Evolutionary conservation across 2,329 filamentous ascomycete genomes (phyloP), one percentile per base, ranked within the genome.

Genomic region (Colletotrichum truncatum): DNA sequence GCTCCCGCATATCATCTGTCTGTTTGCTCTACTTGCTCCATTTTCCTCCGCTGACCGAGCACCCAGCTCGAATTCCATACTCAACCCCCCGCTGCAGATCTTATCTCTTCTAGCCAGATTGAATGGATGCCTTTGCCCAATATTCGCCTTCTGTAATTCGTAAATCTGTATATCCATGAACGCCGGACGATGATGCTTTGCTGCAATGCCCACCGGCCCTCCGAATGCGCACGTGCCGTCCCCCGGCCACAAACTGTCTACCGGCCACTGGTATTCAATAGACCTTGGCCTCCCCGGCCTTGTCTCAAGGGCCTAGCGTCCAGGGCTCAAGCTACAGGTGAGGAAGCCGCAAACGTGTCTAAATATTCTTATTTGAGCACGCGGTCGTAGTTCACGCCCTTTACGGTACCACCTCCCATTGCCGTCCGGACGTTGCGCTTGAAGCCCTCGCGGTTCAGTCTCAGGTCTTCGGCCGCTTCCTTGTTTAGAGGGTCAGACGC

Each of bases 401-500:
- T 90, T 39, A 98, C 89, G 1, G 81, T 81, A 6, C 94, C 93
- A 55, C 96, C 96, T 4, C 83, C 84, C 93, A 99, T 97, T 6
- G 93, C 87, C 21, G 85, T 86, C 73, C 92, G 87, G 38, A 98
- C 96, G 74, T 98, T 98, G 67, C 93, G 86, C 85, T 94, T 96
- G 81, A 99, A 99, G 28, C 85, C 88, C 57, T 98, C 96, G 36
- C 94, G 84, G 78, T 96, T 97, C 49, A 85, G 85, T 73, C 95
- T 89, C 71, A 99, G 83, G 75, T 98, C 96, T 67, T 98, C 94
- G 4, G 96, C 96, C 0, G 96, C 96, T 74, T 98, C 95, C 84
- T 99, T 98, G 81, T 99, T 99, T 67, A 99, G 83, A n/a, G 96
- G 96, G 75, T 99, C 96, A 51, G 92, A 94, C 9, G 96, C 94